Evolutionary conservation across 2,329 filamentous ascomycete species (phyloP), one percentile per base, ranked within the genome.

Genomic region (Dactylellina sp.): DNA sequence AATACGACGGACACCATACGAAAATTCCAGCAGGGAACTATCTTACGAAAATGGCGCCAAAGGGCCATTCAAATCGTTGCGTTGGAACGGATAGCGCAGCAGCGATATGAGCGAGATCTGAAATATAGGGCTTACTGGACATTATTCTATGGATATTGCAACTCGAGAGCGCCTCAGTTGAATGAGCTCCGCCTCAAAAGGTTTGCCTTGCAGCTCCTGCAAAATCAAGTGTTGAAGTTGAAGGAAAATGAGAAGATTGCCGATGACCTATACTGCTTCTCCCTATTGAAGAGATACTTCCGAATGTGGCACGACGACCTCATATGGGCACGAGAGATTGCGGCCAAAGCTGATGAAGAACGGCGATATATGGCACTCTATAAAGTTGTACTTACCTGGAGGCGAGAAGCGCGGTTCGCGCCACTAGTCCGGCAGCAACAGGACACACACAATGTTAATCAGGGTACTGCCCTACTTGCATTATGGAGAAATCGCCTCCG

Each of bases 71-170:
- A 63, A 40, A 66, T 53, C 16, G 62, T 42, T 12, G 62, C 60
- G 11, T 24, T 68, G 46, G 61, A 53, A 25, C 42, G 50, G 24
- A 28, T 68, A 7, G 71, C 71, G 5, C 56, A 55, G 18, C 71
- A 56, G n/a, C 71, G 61, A 7, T 75, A 75, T 35, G 49, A 63
- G 1, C 57, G 62, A 9, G 63, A 75, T 16, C 63, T 75, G 5
- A 75, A 75, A 24, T 75, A 68, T 18, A 16, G 71, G 11, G 71
- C 71, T 1, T 75, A 75, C 24, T 75, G 71, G 71, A 75, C 71
- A 14, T 35, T 66, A 18, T 75, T 66, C 52, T 75, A 72, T n/a
- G 68, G 68, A 22, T 72, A 63, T 40, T 72, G 68, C 52, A 72
- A 72, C 44, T 60, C 64, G 35, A 35, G 68, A 47, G 68, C 68